Conservation (phyloP, 2,329 filamentous ascomycete species). For the Clarireedia sp. region DNA sequence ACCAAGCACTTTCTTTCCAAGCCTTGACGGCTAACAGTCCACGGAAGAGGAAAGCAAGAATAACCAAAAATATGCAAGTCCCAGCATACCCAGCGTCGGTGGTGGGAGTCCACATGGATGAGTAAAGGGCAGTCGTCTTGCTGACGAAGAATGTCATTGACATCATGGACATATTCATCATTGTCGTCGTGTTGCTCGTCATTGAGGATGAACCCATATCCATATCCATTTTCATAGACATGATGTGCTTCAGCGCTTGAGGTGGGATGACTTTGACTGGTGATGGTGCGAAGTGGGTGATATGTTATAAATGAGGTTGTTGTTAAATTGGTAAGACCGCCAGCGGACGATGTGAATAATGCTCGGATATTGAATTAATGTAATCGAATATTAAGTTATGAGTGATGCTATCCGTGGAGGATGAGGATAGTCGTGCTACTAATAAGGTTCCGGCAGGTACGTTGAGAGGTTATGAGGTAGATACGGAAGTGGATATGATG, state of each 20-base stretch:
- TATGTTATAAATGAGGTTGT: neutral
- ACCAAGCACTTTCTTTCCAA: constrained; percentile 55
- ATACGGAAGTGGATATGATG: constrained; percentile 8
- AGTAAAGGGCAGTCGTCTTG: constrained; percentile 57
- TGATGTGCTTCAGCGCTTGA: neutral
- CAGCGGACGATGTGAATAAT: neutral
- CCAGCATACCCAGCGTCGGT: constrained; percentile 69
- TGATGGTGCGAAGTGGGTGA: neutral
- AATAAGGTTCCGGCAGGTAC: constrained; percentile 1
- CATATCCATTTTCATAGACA: constrained; percentile 15
- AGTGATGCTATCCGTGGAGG: neutral
- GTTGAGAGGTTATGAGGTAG: constrained; percentile 18
- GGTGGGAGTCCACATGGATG: constrained; percentile 64
- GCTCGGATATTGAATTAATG: neutral
- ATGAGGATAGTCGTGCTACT: neutral
- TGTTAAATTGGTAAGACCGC: constrained; percentile 8
- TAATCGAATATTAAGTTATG: neutral
- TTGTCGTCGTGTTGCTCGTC: constrained; percentile 37
- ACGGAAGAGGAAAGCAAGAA: constrained; percentile 64
- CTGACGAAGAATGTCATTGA: constrained; percentile 57
- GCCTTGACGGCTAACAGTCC: constrained; percentile 63
- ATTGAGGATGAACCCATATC: constrained; percentile 10
- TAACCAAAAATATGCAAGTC: constrained; percentile 84
- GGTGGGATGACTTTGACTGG: neutral
- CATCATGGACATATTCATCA: constrained; percentile 39